A percentile compares a stretch with the other conserved stretches of the same genome.
phyloP scores from a whole-genome alignment of 2,329 filamentous ascomycete genomes.

The Fonsecaea monophora region DNA sequence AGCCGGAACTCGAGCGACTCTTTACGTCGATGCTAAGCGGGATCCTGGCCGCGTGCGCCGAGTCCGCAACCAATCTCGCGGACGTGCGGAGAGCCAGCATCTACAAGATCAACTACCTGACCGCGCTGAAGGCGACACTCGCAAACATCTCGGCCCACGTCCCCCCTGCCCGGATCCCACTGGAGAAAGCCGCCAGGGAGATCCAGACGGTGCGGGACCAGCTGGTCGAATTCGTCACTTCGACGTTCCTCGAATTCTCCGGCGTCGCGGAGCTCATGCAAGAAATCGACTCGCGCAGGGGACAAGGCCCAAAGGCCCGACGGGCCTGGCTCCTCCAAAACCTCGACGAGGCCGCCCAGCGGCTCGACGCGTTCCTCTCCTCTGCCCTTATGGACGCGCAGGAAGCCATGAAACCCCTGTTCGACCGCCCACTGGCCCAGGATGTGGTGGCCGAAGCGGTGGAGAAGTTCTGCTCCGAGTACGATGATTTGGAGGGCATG shows the following conservation, averaged over 20 bases:
- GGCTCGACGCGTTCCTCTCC: constrained; percentile 87
- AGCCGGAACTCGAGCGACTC: constrained; percentile 78
- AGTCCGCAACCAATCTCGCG: constrained; percentile 58
- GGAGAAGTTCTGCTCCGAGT: constrained; percentile 82
- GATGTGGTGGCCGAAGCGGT: constrained; percentile 83
- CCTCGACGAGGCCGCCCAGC: constrained; percentile 67
- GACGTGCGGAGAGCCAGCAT: constrained; percentile 55
- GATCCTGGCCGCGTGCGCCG: constrained; percentile 77
- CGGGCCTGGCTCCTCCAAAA: constrained; percentile 49
- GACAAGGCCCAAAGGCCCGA: constrained; percentile 8
- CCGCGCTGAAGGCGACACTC: constrained; percentile 63
- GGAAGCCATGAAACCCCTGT: constrained; percentile 76
- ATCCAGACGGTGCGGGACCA: constrained; percentile 29
- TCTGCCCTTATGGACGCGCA: constrained; percentile 92
- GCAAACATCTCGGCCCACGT: constrained; percentile 58
- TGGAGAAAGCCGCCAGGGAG: constrained; percentile 31
- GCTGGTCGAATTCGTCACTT: constrained; percentile 30
- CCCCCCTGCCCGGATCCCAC: constrained; percentile 41
- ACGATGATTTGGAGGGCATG: constrained; percentile 71
- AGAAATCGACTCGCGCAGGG: constrained; percentile 31
- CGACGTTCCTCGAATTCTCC: constrained; percentile 35
- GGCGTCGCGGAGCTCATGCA: constrained; percentile 33
- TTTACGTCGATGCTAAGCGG: constrained; percentile 84
- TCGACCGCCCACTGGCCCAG: constrained; percentile 73
- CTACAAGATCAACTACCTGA: constrained; percentile 57